Evolutionary conservation across 1,284 basidiomycete genomes (phyloP), one percentile per base, ranked within the genome.

Genomic region (Coniophora puteana): DNA sequence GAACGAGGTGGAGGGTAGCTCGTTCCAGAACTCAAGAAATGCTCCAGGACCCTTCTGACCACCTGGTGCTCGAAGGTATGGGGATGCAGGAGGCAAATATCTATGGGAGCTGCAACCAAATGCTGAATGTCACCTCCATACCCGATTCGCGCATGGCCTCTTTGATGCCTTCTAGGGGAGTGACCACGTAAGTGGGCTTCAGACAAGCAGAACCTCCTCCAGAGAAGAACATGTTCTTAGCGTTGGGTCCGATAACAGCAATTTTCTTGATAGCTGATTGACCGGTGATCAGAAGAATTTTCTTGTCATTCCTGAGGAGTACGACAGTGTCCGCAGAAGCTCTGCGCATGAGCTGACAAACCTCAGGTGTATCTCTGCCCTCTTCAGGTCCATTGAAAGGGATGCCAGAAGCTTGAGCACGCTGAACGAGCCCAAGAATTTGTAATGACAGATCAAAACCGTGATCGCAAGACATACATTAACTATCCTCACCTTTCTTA

Each of bases 181-280:
- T 70, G 16, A 75, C 63, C 3, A 67, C 62, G 53, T 71, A 78
- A 7, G 67, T 65, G 6, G 71, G 58, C 26, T 65, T 53, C 17
- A 80, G 62, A 4, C 62, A 55, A 8, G 76, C 77, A 21, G 69
- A 73, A 6, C 78, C 78, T 24, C 78, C 78, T 20, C 77, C 78
- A 12, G 72, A 72, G 21, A 70, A 66, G 45, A 73, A 67, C 1
- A 68, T 62, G 18, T 63, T 54, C 49, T 77, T 76, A 17, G 76
- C 77, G 53, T 80, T 78, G 16, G 74, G 71, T 0, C 78, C 79
- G 42, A 80, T 76, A 39, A 81, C 69, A 7, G 75, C 74, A 43
- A 79, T 68, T 36, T 63, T 68, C 49, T 67, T 70, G n/a, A n/a
- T n/a, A 4, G 44, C 27, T 5, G 33, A 35, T n/a, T n/a, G n/a